Conservation (phyloP, 1,284 basidiomycete genomes). For the Rhizoctonia solani region DNA sequence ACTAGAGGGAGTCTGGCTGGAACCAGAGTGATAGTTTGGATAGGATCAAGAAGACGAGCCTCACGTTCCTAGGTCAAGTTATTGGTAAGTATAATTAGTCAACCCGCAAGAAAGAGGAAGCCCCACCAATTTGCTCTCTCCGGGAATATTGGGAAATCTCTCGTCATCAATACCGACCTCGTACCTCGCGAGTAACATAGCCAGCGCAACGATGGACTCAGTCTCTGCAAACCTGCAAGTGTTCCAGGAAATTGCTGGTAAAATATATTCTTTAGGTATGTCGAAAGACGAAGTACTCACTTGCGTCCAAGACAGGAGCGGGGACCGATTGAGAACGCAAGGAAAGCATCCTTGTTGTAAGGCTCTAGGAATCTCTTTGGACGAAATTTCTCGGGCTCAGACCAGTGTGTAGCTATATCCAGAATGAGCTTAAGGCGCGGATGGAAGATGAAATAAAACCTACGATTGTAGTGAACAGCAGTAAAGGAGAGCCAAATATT, state of each 20-base stretch:
- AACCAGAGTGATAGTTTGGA: background rate
- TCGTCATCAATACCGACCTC: slow-evolving; percentile 20
- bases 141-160: slow-evolving; percentile 27
- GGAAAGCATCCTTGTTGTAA: too few relatives aligned
- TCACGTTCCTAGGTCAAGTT: slow-evolving; percentile 8
- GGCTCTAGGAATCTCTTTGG: slow-evolving; percentile 23
- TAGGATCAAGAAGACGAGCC: background rate
- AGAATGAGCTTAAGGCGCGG: background rate
- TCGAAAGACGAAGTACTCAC: slow-evolving; percentile 3
- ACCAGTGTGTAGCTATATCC: slow-evolving; percentile 33
- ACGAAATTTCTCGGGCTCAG: slow-evolving; percentile 34
- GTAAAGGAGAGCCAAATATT: background rate
- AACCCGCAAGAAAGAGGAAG: background rate
- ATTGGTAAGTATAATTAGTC: background rate
- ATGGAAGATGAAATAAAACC: background rate
- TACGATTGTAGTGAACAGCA: slow-evolving; percentile 22
- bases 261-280: too few relatives aligned
- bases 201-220: slow-evolving; percentile 28
- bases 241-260: too few relatives aligned
- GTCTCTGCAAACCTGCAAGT: slow-evolving; percentile 37
- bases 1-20: slow-evolving; percentile 8
- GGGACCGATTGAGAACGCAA: too few relatives aligned
- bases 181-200: slow-evolving; percentile 18
- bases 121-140: slow-evolving; percentile 11
- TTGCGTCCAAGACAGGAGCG: slow-evolving; percentile 33